A percentile compares a stretch with the other conserved stretches of the same genome.
Evolutionary conservation across 2,329 filamentous ascomycete species (phyloP).

Genomic region (Calonectria multiphialidica): DNA sequence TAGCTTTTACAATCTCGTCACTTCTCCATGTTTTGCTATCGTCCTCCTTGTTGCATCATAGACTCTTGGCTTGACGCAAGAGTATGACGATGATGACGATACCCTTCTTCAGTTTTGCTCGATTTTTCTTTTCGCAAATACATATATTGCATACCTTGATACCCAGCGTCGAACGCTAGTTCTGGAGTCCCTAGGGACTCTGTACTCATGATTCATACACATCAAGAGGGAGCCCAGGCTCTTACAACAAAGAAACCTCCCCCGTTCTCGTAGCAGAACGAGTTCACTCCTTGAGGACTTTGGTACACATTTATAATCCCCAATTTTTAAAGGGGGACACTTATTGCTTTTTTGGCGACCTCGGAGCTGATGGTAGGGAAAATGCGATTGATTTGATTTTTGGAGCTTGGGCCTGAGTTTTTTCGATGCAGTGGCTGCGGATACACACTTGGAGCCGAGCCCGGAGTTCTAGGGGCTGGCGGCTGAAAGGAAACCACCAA

Average conservation of each 20-base stretch:
- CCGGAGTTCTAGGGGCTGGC: slow-evolving; percentile 10
- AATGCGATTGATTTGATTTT: slow-evolving; percentile 44
- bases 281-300: slow-evolving; percentile 36
- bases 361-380: slow-evolving; percentile 37
- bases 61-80: slow-evolving; percentile 37
- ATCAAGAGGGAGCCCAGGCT: slow-evolving; percentile 35
- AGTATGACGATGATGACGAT: slow-evolving; percentile 41
- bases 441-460: slow-evolving; percentile 22
- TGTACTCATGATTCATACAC: slow-evolving; percentile 36
- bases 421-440: slow-evolving; percentile 15
- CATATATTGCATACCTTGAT: slow-evolving; percentile 47
- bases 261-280: slow-evolving; percentile 14
- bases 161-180: slow-evolving; percentile 44
- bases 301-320: slow-evolving; percentile 24
- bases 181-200: slow-evolving; percentile 37
- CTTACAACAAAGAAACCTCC: slow-evolving; percentile 30
- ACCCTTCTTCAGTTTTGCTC: slow-evolving; percentile 39
- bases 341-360: slow-evolving; percentile 37
- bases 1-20: not conserved
- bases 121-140: slow-evolving; percentile 45
- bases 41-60: slow-evolving; percentile 12
- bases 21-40: slow-evolving; percentile 5
- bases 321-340: slow-evolving; percentile 26
- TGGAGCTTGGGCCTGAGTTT: slow-evolving; percentile 34
- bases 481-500: slow-evolving; percentile 22